Evolutionary conservation across 306 rosid genomes (phyloP).

Genomic region (Quercus agrifolia): DNA sequence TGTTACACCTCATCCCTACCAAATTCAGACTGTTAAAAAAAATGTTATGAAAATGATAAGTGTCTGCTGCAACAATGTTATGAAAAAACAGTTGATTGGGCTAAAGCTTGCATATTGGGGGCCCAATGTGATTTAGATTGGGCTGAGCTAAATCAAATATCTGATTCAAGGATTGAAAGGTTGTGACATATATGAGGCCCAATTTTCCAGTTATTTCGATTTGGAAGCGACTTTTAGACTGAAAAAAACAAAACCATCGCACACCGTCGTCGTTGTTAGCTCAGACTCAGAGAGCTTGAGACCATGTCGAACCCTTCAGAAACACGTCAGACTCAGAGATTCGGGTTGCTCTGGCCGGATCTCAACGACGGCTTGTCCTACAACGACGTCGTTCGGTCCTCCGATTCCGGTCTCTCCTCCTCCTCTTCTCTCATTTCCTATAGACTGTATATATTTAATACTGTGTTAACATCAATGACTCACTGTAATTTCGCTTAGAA

Average conservation of each 20-base stretch:
- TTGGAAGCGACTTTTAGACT: not conserved
- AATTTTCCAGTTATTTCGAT: not conserved
- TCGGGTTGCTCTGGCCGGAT: constrained; percentile 73
- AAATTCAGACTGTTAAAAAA: too few relatives aligned
- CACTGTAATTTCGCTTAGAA: not conserved
- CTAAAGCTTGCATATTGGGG: too few relatives aligned
- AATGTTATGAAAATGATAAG: too few relatives aligned
- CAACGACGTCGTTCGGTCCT: constrained; percentile 64
- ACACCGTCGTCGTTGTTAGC: not conserved
- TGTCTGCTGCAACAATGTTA: too few relatives aligned
- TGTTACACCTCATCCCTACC: too few relatives aligned
- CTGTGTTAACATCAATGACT: not conserved
- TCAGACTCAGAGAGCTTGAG: not conserved
- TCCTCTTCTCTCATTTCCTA: not conserved
- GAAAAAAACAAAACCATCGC: not conserved
- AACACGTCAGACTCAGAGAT: not conserved
- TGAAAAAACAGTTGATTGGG: too few relatives aligned
- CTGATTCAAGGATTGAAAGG: too few relatives aligned
- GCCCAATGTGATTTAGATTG: too few relatives aligned
- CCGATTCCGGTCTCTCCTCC: constrained; percentile 51
- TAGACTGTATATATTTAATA: not conserved
- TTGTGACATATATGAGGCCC: too few relatives aligned
- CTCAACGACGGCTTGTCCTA: constrained; percentile 80
- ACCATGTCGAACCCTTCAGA: constrained; percentile 11
- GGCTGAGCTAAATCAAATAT: too few relatives aligned